phyloP scores from a whole-genome alignment of 2,329 filamentous ascomycete species.

The Metarhizium sp. region DNA sequence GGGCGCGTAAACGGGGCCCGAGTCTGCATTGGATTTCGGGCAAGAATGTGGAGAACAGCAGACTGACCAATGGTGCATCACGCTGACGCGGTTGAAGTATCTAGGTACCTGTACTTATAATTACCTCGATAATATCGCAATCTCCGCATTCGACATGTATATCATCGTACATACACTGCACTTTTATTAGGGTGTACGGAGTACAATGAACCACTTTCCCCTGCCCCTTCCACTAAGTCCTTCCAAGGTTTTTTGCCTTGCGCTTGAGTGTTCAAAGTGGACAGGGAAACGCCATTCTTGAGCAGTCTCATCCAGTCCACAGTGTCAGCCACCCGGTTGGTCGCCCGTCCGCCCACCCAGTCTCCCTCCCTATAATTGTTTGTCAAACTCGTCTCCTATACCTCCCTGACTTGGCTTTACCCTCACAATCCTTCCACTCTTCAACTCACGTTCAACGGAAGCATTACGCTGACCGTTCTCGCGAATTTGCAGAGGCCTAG shows the following conservation, averaged over 20 bases:
- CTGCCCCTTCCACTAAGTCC: background rate
- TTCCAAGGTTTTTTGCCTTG: background rate
- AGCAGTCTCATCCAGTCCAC: background rate
- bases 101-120: background rate
- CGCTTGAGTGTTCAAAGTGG: background rate
- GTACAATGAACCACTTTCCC: background rate
- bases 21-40: background rate
- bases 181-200: too few species aligned
- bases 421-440: background rate
- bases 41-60: constrained; percentile 1
- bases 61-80: background rate
- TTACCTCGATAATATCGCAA: background rate
- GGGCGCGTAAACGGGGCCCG: background rate
- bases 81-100: background rate
- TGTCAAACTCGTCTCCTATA: background rate
- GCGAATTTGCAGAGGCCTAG: constrained; percentile 6
- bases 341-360: background rate
- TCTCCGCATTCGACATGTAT: background rate
- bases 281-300: background rate
- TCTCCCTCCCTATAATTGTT: background rate
- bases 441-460: background rate
- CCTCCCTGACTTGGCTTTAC: background rate
- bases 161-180: background rate
- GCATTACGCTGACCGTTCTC: background rate
- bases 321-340: background rate